Conservation (phyloP, 257 asterid species). For the Solanum pinnatisectum region DNA sequence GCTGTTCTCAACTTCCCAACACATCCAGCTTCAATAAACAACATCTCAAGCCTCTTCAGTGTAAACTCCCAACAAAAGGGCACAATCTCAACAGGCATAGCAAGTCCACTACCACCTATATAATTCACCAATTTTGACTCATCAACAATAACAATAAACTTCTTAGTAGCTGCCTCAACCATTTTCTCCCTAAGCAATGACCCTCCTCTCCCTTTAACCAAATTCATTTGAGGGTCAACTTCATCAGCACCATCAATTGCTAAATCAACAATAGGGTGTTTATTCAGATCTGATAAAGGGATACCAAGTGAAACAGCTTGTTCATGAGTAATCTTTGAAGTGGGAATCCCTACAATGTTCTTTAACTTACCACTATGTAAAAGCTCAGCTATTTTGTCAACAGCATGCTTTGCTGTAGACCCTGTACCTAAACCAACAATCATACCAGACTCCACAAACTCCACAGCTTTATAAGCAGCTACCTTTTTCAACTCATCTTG, state of each 20-base stretch:
- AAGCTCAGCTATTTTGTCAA: constrained; percentile 26
- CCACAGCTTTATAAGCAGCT: constrained; percentile 37
- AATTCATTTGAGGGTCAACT: constrained; percentile 48
- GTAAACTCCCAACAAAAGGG: constrained; percentile 63
- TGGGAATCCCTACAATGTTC: constrained; percentile 34
- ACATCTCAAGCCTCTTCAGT: constrained; percentile 26
- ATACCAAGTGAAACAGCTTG: constrained; percentile 52
- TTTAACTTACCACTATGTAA: constrained; percentile 13
- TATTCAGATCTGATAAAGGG: constrained; percentile 53
- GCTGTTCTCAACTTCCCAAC: constrained; percentile 37
- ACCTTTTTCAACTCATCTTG: constrained; percentile 35
- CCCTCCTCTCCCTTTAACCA: constrained; percentile 67
- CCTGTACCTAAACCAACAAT: constrained; percentile 37
- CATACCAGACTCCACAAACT: constrained; percentile 37
- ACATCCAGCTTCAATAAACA: constrained; percentile 43
- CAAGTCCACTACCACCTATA: constrained; percentile 53
- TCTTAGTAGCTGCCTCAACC: constrained; percentile 28
- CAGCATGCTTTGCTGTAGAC: constrained; percentile 41
- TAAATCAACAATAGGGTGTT: constrained; percentile 46
- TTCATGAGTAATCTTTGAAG: constrained; percentile 25
- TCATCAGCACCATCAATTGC: constrained; percentile 71
- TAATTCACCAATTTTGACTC: constrained; percentile 47
- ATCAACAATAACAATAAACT: constrained; percentile 32
- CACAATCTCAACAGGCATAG: constrained; percentile 67
- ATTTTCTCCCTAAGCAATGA: constrained; percentile 36